Percentiles rank a stretch among this genome's conserved stretches.
Conservation (phyloP, 768 basidiomycete genomes). For the Lactarius vividus region DNA sequence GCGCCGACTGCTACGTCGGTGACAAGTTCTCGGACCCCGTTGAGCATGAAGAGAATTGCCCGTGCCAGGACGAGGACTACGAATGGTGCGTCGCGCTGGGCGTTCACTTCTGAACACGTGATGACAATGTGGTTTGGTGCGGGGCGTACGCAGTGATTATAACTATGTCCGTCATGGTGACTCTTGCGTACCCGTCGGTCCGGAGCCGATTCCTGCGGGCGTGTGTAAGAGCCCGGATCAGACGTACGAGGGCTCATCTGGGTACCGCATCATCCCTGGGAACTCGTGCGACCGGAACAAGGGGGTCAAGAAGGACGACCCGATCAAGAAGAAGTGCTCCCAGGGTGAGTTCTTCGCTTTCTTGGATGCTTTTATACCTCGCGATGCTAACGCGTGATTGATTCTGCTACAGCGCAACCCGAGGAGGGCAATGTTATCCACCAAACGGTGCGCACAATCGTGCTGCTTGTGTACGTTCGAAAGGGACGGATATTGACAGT, state of each 20-base stretch:
- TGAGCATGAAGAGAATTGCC: conserved; percentile 76
- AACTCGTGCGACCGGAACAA: conserved; percentile 69
- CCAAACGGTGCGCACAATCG: conserved; percentile 54
- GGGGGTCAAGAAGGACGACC: conserved; percentile 68
- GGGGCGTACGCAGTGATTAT: conserved; percentile 63
- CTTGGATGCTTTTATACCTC: neutral
- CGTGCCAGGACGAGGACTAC: conserved; percentile 83
- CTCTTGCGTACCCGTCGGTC: conserved; percentile 81
- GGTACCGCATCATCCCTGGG: conserved; percentile 89
- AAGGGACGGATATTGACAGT: neutral
- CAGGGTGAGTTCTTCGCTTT: conserved; percentile 46
- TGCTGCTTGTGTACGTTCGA: neutral
- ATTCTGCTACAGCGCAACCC: conserved; percentile 59
- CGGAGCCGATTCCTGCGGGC: conserved; percentile 80
- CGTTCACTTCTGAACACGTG: neutral
- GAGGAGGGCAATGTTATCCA: conserved; percentile 74
- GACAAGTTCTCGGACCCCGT: conserved; percentile 87
- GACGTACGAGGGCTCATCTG: conserved; percentile 83
- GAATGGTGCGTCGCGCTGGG: conserved; percentile 68
- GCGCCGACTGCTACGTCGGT: conserved; percentile 86
- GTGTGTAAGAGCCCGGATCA: conserved; percentile 58
- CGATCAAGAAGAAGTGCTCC: conserved; percentile 71
- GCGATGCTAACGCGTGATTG: conserved; percentile 7
- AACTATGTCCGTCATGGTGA: conserved; percentile 76
- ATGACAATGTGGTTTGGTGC: conserved; percentile 13